phyloP scores from a whole-genome alignment of 805 yeast species.

The Cyberlindnera mississippiensis region DNA sequence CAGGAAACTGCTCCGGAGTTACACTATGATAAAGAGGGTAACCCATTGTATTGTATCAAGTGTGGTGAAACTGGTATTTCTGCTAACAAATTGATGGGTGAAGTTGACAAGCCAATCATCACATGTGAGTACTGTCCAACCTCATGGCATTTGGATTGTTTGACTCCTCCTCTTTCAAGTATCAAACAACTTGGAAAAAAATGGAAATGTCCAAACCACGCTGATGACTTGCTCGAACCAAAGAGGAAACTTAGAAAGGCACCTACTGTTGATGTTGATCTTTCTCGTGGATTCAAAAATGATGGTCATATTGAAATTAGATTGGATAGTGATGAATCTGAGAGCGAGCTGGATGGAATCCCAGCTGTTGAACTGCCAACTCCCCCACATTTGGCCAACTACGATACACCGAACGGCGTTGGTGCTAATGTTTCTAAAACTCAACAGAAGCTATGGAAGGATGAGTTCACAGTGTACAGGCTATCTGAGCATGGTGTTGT shows the following conservation, averaged over 20 bases:
- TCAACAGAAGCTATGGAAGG: constrained; percentile 25
- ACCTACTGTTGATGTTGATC: constrained; percentile 48
- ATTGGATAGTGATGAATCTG: constrained; percentile 35
- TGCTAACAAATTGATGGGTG: constrained; percentile 35
- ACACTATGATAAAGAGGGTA: constrained; percentile 64
- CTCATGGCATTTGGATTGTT: constrained; percentile 87
- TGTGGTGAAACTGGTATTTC: constrained; percentile 70
- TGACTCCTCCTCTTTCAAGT: constrained; percentile 68
- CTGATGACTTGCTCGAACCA: constrained; percentile 31
- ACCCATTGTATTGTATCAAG: constrained; percentile 65
- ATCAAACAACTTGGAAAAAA: constrained; percentile 70
- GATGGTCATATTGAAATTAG: constrained; percentile 58
- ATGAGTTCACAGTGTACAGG: constrained; percentile 50
- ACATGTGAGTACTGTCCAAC: constrained; percentile 82
- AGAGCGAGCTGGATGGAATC: constrained; percentile 25
- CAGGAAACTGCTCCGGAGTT: constrained; percentile 58
- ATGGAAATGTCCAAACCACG: constrained; percentile 93
- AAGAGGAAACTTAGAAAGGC: constrained; percentile 49
- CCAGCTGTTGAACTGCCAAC: constrained; percentile 28
- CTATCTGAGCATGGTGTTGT: constrained; percentile 66
- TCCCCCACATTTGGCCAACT: constrained; percentile 35
- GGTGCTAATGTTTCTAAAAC: constrained; percentile 30
- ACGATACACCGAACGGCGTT: constrained; percentile 33
- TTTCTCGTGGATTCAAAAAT: constrained; percentile 46
- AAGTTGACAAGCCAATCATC: constrained; percentile 47